Evolutionary conservation across 2,329 filamentous ascomycete genomes (phyloP).

Genomic region (Colletotrichum gigasporum): DNA sequence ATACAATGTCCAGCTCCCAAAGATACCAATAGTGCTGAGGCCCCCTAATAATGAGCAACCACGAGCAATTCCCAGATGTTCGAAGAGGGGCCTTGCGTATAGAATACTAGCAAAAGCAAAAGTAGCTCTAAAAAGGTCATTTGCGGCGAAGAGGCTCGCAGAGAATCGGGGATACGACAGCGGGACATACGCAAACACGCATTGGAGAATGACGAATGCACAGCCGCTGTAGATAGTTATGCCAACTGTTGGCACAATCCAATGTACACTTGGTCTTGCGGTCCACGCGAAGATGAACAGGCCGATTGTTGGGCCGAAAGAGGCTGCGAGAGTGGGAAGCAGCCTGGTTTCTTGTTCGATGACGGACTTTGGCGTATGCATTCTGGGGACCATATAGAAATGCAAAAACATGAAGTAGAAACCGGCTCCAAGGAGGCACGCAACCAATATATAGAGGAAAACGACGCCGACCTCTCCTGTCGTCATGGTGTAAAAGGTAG

Average conservation of each 20-base stretch:
- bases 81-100: too few species aligned
- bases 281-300: constrained; percentile 52
- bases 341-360: too few species aligned
- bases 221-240: constrained; percentile 45
- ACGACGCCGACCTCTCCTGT: constrained; percentile 50
- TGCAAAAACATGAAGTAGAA: constrained; percentile 46
- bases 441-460: constrained; percentile 52
- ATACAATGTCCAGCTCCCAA: too few species aligned
- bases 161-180: too few species aligned
- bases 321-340: constrained; percentile 46
- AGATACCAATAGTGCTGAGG: too few species aligned
- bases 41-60: too few species aligned
- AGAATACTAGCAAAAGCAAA: too few species aligned
- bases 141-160: too few species aligned
- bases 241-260: constrained; percentile 48
- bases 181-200: constrained; percentile 48
- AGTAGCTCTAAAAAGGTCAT: too few species aligned
- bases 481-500: constrained; percentile 53
- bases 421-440: constrained; percentile 45
- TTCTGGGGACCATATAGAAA: too few species aligned
- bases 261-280: constrained; percentile 36
- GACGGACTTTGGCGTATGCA: too few species aligned
- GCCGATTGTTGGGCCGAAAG: constrained; percentile 45
- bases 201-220: constrained; percentile 39
- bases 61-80: too few species aligned